Percentiles rank a stretch among this genome's conserved stretches.
These are phyloP conservation scores for Collybia mongolica DNA, from an alignment of 768 basidiomycete genomes.

Conservation along the genomic window DNA sequence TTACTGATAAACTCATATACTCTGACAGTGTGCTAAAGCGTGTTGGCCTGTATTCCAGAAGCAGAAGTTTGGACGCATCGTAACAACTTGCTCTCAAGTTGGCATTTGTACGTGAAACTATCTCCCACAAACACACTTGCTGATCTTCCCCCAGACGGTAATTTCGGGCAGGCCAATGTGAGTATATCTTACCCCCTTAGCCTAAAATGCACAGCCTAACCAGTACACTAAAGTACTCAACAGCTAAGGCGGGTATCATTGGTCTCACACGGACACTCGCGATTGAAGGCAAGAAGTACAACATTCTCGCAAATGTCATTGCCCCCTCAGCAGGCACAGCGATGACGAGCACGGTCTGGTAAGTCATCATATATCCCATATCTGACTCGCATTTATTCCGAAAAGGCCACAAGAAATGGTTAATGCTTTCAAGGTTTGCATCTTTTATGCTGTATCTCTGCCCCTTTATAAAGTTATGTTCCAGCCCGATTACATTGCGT, in stretches of 20 bases:
- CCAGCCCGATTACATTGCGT: constrained; percentile 89
- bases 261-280: constrained; percentile 89
- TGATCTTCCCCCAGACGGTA: constrained; percentile 60
- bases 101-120: constrained; percentile 73
- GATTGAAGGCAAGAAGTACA: constrained; percentile 89
- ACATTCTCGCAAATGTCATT: constrained; percentile 86
- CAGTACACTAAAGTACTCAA: constrained; percentile 59
- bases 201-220: no score
- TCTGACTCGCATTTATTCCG: not conserved
- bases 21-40: constrained; percentile 80
- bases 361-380: constrained; percentile 12
- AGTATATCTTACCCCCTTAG: constrained; percentile 10
- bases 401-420: constrained; percentile 79
- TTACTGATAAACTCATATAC: not conserved
- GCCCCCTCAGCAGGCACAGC: constrained; percentile 89
- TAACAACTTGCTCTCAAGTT: constrained; percentile 91
- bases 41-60: constrained; percentile 97
- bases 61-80: constrained; percentile 94
- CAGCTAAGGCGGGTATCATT: constrained; percentile 91
- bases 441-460: no score
- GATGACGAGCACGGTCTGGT: constrained; percentile 87
- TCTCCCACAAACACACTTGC: not conserved
- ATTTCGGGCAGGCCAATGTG: constrained; percentile 93
- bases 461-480: not conserved
- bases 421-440: constrained; percentile 77